These are phyloP conservation scores for Tetrahymena borealis DNA, from an alignment of 73 alveolate genomes.

Conservation along the genomic window DNA sequence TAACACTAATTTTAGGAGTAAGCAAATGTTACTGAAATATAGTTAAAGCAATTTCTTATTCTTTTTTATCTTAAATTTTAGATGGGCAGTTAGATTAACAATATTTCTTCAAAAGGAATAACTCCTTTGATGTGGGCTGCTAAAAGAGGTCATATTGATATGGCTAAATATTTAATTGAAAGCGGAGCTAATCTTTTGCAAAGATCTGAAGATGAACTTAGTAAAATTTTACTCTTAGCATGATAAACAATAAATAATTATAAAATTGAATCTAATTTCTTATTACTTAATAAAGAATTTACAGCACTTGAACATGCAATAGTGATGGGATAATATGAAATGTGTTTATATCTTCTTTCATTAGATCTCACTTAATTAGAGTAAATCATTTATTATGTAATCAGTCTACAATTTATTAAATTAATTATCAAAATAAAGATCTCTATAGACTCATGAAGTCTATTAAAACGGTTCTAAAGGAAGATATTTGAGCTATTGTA, in stretches of 20 bases:
- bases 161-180: conserved; percentile 6
- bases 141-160: conserved; percentile 26
- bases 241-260: neutral
- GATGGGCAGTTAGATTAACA: neutral
- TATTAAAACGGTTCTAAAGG: neutral
- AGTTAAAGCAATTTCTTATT: neutral
- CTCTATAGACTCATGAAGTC: neutral
- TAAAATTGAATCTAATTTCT: neutral
- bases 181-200: neutral
- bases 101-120: conserved; percentile 1
- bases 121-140: conserved; percentile 51
- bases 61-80: neutral
- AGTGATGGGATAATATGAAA: conserved; percentile 31
- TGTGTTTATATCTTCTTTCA: neutral
- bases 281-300: conserved; percentile 3
- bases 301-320: conserved; percentile 30
- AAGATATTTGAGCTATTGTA: neutral
- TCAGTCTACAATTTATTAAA: neutral
- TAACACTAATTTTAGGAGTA: conserved; percentile 23
- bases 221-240: neutral
- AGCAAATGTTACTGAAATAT: neutral
- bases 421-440: neutral
- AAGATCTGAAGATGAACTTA: conserved; percentile 16
- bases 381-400: neutral
- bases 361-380: neutral